phyloP scores from a whole-genome alignment of 306 rosid species.

The Glycine latifolia region DNA sequence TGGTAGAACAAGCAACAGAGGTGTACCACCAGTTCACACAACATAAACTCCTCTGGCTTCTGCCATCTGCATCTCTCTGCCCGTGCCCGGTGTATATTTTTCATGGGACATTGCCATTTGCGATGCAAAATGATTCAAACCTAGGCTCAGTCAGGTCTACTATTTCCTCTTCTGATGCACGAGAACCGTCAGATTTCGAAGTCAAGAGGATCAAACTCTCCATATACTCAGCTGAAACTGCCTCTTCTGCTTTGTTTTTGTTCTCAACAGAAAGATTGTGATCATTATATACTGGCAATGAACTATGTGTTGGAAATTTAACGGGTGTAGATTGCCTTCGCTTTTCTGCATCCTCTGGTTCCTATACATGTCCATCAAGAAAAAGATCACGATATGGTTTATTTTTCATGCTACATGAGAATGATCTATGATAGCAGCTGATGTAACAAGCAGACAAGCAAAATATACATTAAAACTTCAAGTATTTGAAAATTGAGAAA shows the following conservation, averaged over 20 bases:
- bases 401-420: constrained; percentile 32
- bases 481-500: constrained; percentile 14
- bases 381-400: constrained; percentile 45
- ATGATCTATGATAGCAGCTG: constrained; percentile 43
- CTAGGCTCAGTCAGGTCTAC: constrained; percentile 95
- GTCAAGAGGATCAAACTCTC: constrained; percentile 67
- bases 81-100: neutral
- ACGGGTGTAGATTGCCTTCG: constrained; percentile 53
- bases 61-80: too few relatives aligned
- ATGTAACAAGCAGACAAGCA: constrained; percentile 12
- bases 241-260: constrained; percentile 46
- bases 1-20: too few relatives aligned
- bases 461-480: neutral
- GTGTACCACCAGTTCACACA: too few relatives aligned
- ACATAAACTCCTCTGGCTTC: too few relatives aligned
- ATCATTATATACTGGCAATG: constrained; percentile 56
- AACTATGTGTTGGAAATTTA: constrained; percentile 47
- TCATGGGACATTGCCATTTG: constrained; percentile 55
- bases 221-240: constrained; percentile 59
- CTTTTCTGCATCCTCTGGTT: constrained; percentile 53
- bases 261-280: constrained; percentile 43
- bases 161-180: constrained; percentile 65
- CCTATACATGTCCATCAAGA: constrained; percentile 50
- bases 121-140: constrained; percentile 76
- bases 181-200: constrained; percentile 57